A percentile compares a stretch with the other conserved stretches of the same genome.
These are phyloP conservation scores for Auricularia cornea DNA, from an alignment of 768 basidiomycete species.

Conservation along the genomic window DNA sequence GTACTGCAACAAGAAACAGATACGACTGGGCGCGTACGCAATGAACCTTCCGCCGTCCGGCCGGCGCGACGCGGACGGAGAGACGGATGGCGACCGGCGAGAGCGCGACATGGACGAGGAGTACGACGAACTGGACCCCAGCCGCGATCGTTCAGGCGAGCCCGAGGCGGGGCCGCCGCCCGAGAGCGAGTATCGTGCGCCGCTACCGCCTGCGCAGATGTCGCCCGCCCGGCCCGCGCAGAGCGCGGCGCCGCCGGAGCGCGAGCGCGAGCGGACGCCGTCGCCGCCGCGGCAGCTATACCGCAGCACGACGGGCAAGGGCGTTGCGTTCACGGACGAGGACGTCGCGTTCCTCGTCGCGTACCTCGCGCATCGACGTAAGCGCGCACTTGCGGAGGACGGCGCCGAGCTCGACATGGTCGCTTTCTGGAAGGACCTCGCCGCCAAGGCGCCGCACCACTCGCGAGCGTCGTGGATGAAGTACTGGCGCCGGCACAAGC, in stretches of 20 bases:
- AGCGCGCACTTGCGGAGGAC: background rate
- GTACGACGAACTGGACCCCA: background rate
- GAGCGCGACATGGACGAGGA: slow-evolving; percentile 1
- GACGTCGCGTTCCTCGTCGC: slow-evolving; percentile 70
- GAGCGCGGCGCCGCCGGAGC: background rate
- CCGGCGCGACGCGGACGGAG: slow-evolving; percentile 33
- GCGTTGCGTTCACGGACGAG: slow-evolving; percentile 80
- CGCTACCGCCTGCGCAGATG: background rate
- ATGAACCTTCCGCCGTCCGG: slow-evolving; percentile 52
- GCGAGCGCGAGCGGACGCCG: slow-evolving; percentile 46
- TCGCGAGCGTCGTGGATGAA: slow-evolving; percentile 94
- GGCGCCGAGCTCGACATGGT: slow-evolving; percentile 49
- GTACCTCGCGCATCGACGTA: slow-evolving; percentile 70
- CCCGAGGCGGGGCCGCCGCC: background rate
- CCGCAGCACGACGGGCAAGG: slow-evolving; percentile 82
- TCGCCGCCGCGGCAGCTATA: slow-evolving; percentile 73
- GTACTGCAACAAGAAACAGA: slow-evolving; percentile 90
- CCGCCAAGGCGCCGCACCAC: slow-evolving; percentile 76
- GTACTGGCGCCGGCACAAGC: slow-evolving; percentile 82
- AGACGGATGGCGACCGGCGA: slow-evolving; percentile 30
- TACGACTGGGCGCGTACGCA: slow-evolving; percentile 74
- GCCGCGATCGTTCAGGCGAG: background rate
- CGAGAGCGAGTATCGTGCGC: background rate
- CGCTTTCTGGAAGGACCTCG: slow-evolving; percentile 72
- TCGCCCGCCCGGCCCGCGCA: background rate